Percentiles rank a stretch among this genome's conserved stretches.
Conservation (phyloP, 2,329 filamentous ascomycete genomes). For the Claviceps fusiformis region DNA sequence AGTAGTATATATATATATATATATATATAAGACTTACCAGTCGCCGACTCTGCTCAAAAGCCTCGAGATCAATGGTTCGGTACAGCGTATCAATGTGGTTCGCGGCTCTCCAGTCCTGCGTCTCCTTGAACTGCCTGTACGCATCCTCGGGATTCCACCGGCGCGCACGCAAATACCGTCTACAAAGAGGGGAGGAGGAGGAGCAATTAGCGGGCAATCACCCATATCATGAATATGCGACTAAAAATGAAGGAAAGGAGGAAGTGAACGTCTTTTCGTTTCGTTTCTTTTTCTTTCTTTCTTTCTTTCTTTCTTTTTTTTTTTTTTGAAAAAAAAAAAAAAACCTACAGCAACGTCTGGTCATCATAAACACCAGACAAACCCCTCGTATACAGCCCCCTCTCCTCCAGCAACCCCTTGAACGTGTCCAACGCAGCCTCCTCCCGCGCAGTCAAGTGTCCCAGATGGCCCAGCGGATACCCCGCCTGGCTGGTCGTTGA, state of each 20-base stretch:
- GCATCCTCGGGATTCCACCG: slow-evolving; percentile 69
- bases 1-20: no score
- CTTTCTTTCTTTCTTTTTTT: no score
- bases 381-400: slow-evolving; percentile 47
- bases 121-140: slow-evolving; percentile 72
- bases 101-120: slow-evolving; percentile 72
- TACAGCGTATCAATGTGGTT: slow-evolving; percentile 71
- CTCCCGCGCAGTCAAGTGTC: slow-evolving; percentile 60
- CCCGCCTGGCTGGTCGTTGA: slow-evolving; percentile 26
- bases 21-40: slow-evolving; percentile 53
- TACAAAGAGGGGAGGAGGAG: slow-evolving; percentile 21
- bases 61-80: slow-evolving; percentile 70
- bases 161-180: slow-evolving; percentile 74
- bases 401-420: slow-evolving; percentile 52
- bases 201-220: slow-evolving; percentile 1
- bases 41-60: slow-evolving; percentile 67
- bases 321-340: no score
- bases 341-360: slow-evolving; percentile 53
- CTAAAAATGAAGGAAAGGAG: neutral
- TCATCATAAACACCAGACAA: slow-evolving; percentile 56
- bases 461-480: slow-evolving; percentile 68
- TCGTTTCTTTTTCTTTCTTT: no score
- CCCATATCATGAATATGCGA: neutral
- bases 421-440: slow-evolving; percentile 55
- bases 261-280: no score